A percentile compares a stretch with the other conserved stretches of the same genome.
These are phyloP conservation scores for Dioszegia crocea DNA, from an alignment of 768 basidiomycete genomes.

Conservation along the genomic window DNA sequence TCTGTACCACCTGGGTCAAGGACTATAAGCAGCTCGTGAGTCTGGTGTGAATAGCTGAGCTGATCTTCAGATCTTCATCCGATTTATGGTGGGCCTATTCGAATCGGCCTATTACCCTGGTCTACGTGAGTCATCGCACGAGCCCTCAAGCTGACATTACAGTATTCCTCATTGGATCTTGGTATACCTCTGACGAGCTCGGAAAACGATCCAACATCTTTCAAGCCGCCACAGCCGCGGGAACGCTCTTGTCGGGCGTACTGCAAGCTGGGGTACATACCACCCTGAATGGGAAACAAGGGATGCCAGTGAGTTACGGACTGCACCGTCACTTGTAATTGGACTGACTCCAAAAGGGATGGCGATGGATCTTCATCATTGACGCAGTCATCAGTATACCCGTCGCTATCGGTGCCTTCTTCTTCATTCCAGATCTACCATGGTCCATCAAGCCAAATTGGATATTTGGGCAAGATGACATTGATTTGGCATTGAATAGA, in stretches of 20 bases:
- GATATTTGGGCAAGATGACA: conserved; percentile 20
- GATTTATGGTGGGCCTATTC: conserved; percentile 44
- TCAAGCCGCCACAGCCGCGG: conserved; percentile 33
- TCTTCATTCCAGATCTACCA: conserved; percentile 33
- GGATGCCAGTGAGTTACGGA: conserved; percentile 13
- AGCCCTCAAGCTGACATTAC: not conserved
- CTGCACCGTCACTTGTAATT: not conserved
- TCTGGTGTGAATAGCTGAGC: not conserved
- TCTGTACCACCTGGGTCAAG: conserved; percentile 38
- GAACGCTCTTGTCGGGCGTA: conserved; percentile 38
- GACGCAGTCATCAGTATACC: conserved; percentile 23
- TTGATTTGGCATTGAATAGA: conserved; percentile 19
- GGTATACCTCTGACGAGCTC: conserved; percentile 42
- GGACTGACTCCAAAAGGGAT: not conserved
- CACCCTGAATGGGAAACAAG: conserved; percentile 32
- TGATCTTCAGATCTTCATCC: conserved; percentile 1
- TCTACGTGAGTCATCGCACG: conserved; percentile 18
- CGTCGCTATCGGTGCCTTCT: conserved; percentile 22
- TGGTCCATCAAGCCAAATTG: conserved; percentile 15
- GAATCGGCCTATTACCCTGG: conserved; percentile 46
- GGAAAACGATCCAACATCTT: conserved; percentile 44
- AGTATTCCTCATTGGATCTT: conserved; percentile 38
- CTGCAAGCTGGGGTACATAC: conserved; percentile 38
- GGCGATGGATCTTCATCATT: conserved; percentile 24
- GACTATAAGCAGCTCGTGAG: conserved; percentile 33